Percentiles rank a stretch among this genome's conserved stretches.
These are phyloP conservation scores for Eleusine coracana DNA, from an alignment of 176 grass and related monocot species.

Conservation along the genomic window DNA sequence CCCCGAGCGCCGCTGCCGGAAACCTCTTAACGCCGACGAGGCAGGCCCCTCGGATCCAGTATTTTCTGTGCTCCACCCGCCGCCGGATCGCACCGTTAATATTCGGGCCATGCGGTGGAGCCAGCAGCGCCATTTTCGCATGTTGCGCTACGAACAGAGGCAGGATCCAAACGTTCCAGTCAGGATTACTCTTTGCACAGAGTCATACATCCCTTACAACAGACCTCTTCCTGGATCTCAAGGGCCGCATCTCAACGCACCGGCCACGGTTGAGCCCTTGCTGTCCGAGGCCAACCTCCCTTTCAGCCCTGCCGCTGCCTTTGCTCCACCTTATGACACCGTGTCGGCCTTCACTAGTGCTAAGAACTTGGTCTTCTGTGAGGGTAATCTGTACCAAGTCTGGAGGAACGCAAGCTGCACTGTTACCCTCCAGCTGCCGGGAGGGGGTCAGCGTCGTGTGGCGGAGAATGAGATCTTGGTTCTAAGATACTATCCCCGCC, in stretches of 20 bases:
- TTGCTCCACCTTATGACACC: slow-evolving; percentile 49
- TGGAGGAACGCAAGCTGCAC: slow-evolving; percentile 62
- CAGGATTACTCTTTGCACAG: slow-evolving; percentile 19
- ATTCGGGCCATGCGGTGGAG: background rate
- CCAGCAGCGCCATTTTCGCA: slow-evolving; percentile 1
- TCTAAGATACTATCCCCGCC: slow-evolving; percentile 52
- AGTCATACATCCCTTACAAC: slow-evolving; percentile 19
- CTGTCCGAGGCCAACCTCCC: slow-evolving; percentile 45
- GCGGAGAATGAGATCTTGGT: slow-evolving; percentile 52
- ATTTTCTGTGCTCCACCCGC: slow-evolving; percentile 2
- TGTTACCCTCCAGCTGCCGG: slow-evolving; percentile 56
- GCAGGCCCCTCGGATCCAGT: slow-evolving; percentile 32
- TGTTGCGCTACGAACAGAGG: slow-evolving; percentile 42
- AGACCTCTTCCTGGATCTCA: slow-evolving; percentile 37
- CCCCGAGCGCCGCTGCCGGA: slow-evolving; percentile 51
- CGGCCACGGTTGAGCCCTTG: slow-evolving; percentile 39
- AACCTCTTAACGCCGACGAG: slow-evolving; percentile 40
- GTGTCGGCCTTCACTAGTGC: slow-evolving; percentile 49
- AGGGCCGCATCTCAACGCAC: slow-evolving; percentile 41
- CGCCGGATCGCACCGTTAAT: background rate
- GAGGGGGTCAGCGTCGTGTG: slow-evolving; percentile 47
- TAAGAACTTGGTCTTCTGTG: slow-evolving; percentile 51
- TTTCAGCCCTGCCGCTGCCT: slow-evolving; percentile 43
- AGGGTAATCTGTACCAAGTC: slow-evolving; percentile 51
- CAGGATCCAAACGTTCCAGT: background rate